A percentile compares a stretch with the other conserved stretches of the same genome.
Evolutionary conservation across 176 grass and related monocot species (phyloP).

Genomic region (Oryza meyeriana): DNA sequence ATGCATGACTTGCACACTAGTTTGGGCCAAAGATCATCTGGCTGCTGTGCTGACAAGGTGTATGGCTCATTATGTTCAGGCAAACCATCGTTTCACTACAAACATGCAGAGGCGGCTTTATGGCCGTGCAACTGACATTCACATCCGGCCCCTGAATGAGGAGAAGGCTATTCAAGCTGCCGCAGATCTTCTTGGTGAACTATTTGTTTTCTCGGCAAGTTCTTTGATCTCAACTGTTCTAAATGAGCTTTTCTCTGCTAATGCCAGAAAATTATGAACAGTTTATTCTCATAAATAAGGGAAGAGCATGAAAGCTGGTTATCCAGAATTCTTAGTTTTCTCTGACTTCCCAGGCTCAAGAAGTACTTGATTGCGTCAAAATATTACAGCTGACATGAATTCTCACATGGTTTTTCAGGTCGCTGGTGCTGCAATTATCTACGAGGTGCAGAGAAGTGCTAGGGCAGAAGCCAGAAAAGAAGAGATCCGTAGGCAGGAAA

Average conservation of each 20-base stretch:
- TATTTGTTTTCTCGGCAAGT: slow-evolving; percentile 75
- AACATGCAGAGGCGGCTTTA: slow-evolving; percentile 87
- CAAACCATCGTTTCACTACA: slow-evolving; percentile 88
- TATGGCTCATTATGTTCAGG: slow-evolving; percentile 37
- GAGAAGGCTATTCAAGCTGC: slow-evolving; percentile 94
- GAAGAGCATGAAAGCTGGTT: not conserved
- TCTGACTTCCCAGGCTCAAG: slow-evolving; percentile 4
- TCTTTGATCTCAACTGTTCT: not conserved
- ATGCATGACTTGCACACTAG: not conserved
- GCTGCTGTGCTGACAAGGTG: slow-evolving; percentile 17
- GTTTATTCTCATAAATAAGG: not conserved
- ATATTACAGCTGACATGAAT: slow-evolving; percentile 20
- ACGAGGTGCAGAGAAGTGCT: slow-evolving; percentile 91
- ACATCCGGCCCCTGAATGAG: slow-evolving; percentile 83
- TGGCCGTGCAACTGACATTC: slow-evolving; percentile 66
- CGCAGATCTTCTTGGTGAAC: slow-evolving; percentile 80
- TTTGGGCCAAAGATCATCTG: not conserved
- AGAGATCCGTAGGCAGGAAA: slow-evolving; percentile 57
- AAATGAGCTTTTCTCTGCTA: not conserved
- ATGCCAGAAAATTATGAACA: not conserved
- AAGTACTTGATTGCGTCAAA: slow-evolving; percentile 10
- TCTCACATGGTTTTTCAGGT: slow-evolving; percentile 42
- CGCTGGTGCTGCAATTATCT: slow-evolving; percentile 77
- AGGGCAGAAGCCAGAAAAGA: slow-evolving; percentile 95
- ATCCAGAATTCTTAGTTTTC: slow-evolving; percentile 14